Base-by-base conservation (phyloP, 805 yeast species). In the Barnettozyma salicaria region DNA sequence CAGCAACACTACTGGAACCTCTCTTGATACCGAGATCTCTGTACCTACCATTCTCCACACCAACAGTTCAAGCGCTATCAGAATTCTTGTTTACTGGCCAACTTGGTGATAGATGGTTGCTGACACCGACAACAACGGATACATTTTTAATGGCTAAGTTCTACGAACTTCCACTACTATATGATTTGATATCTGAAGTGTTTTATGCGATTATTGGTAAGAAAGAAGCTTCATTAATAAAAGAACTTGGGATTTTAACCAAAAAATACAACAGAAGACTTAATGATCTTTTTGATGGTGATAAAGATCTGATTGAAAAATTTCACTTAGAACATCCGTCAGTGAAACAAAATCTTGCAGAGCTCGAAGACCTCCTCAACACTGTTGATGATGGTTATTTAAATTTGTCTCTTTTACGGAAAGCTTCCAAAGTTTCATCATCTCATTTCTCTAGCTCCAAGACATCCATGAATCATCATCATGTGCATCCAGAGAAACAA, bases 51-150 rank as follows among this genome's bases (percentile, higher is more conserved):
- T 80, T 78, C 59, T 56, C 77, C 3, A 75, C 80, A 1, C 54
- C 62, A 1, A 72, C 86, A 0, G 74, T 81, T 12, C 68, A 68
- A 39, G 87, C 87, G 3, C 72, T 82, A 45, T 64, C 79, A 19
- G 92, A 83, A 52, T 84, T 76, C 54, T 64, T 84, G 38, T 81
- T 79, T 50, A 83, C 89, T 5, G 94, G 92, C 1, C 88, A 82
- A 56, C 74, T 84, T 17, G 86, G 86, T 19, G 75, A 79, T 36
- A 78, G 73, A 48, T 82, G 90, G 90, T 59, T 68, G n/a, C 58
- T 83, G 27, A 64, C 73, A 2, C 90, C 92, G 0, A 77, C 83
- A 0, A 72, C 82, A 0, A 64, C 81, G 27, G 87, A 81, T 45
- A 67, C 78, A 32, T 62, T 82, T 45, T 55, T 77, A 23, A 66